Percentiles rank a stretch among this genome's conserved stretches.
Evolutionary conservation across 2,329 filamentous ascomycete genomes (phyloP).

Genomic region (Colletotrichum australisinense): DNA sequence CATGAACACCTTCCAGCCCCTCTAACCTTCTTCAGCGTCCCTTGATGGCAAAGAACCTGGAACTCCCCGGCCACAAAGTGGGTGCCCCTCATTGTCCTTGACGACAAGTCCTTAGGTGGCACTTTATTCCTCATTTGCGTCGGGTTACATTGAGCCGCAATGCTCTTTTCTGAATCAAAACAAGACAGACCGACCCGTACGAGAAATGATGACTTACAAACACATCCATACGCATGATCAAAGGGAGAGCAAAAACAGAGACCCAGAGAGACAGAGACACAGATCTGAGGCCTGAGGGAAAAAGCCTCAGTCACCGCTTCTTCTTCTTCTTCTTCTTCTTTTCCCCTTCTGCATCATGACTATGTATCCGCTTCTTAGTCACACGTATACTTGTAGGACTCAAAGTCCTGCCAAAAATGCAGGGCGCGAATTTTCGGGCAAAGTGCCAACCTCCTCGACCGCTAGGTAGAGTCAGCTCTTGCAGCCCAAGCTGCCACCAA

Average conservation of each 20-base stretch:
- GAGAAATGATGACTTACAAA: too few relatives aligned
- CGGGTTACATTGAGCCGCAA: constrained; percentile 2
- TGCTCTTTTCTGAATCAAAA: constrained; percentile 18
- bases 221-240: background rate
- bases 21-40: constrained; percentile 9
- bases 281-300: background rate
- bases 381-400: background rate
- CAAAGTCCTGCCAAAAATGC: constrained; percentile 8
- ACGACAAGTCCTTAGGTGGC: constrained; percentile 11
- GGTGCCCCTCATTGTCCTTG: constrained; percentile 17
- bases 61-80: constrained; percentile 18
- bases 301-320: constrained; percentile 11
- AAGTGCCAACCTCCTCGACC: constrained; percentile 19
- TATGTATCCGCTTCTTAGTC: background rate
- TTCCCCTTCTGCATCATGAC: constrained; percentile 1
- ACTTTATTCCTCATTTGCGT: constrained; percentile 20
- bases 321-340: constrained; percentile 13
- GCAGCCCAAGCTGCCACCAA: background rate
- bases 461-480: constrained; percentile 21
- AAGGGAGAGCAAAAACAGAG: background rate
- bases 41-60: constrained; percentile 10
- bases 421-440: background rate
- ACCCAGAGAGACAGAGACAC: background rate
- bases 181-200: background rate
- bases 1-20: background rate